Base-by-base conservation (phyloP, 1,139 yeast species). In the Nakaseomyces delphensis region DNA sequence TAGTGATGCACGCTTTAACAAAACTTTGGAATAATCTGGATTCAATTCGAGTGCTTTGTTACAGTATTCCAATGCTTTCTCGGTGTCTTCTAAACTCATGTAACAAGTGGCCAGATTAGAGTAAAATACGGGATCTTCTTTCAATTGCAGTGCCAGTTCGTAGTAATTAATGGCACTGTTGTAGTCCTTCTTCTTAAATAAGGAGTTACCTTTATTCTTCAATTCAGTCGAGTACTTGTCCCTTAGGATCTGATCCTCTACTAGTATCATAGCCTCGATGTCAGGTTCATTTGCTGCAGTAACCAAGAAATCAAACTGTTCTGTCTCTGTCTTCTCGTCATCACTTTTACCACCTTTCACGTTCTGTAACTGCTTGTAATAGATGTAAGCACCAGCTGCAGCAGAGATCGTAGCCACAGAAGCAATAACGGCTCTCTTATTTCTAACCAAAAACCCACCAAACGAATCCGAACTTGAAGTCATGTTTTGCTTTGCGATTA, bases 51-150 rank as follows among this genome's bases (percentile, higher is more conserved):
- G 74, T 31, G 98, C 98, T 50, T 73, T 76, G 24, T 95, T 77
- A 46, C 96, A 82, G 63, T 86, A 96, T 54, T 79, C 84, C 51
- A 93, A 74, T 38, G 87, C 96, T 59, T 85, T 80, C 54, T 83
- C 85, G 59, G 76, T 79, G 51, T 87, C 77, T 47, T 79, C 76
- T 53, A 84, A 70, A 15, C 94, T 85, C 44, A 87, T 83, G 66
- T 84, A 85, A 67, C 96, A 91, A 15, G 98, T 98, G 20, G 96
- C 87, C 66, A 95, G 77, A 70, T 89, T 89, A 48, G 96, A 86
- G 68, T 82, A 89, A 67, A 76, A 91, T 36, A 89, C 83, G 13
- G 96, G 89, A 63, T 91, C 96, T 50, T 71, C 66, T 59, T 79
- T 79, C 59, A 86, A 72, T 48, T 71, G 64, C 55, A 93, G 71